A percentile compares a stretch with the other conserved stretches of the same genome.
phyloP scores from a whole-genome alignment of 768 basidiomycete species.

The Sistotremastrum niveocremeum region DNA sequence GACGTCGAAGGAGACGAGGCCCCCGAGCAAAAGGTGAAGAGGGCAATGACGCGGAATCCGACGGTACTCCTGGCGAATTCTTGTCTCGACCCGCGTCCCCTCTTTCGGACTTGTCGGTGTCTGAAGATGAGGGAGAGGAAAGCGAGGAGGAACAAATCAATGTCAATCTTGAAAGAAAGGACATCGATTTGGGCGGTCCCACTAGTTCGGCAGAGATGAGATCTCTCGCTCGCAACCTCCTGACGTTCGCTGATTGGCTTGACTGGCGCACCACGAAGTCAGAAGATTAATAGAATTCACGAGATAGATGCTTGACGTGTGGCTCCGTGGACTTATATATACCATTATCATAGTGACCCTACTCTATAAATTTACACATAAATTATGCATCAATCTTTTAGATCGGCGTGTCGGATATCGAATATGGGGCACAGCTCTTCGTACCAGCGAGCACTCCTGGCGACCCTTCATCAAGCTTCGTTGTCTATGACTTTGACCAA shows the following conservation, averaged over 20 bases:
- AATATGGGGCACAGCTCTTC: too few species aligned
- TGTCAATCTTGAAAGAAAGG: conserved; percentile 1
- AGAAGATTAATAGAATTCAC: background rate
- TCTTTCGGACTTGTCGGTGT: conserved; percentile 8
- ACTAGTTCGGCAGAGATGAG: conserved; percentile 5
- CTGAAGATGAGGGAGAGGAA: background rate
- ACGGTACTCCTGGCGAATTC: background rate
- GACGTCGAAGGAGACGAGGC: conserved; percentile 14
- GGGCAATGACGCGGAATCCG: background rate
- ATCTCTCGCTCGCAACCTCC: conserved; percentile 1
- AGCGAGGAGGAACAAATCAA: background rate
- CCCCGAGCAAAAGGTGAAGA: background rate
- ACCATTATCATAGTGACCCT: too few species aligned
- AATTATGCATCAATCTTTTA: too few species aligned
- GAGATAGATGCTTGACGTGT: background rate
- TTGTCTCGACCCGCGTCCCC: conserved; percentile 8
- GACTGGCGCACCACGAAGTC: background rate
- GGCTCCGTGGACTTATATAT: too few species aligned
- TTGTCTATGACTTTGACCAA: too few species aligned
- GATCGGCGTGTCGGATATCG: too few species aligned
- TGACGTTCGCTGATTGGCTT: conserved; percentile 2
- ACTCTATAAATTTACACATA: too few species aligned
- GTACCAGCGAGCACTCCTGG: too few species aligned
- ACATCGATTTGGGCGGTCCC: background rate
- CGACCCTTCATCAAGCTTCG: too few species aligned